Evolutionary conservation across 2,329 filamentous ascomycete genomes (phyloP).

Genomic region (Hypoxylon sp.): DNA sequence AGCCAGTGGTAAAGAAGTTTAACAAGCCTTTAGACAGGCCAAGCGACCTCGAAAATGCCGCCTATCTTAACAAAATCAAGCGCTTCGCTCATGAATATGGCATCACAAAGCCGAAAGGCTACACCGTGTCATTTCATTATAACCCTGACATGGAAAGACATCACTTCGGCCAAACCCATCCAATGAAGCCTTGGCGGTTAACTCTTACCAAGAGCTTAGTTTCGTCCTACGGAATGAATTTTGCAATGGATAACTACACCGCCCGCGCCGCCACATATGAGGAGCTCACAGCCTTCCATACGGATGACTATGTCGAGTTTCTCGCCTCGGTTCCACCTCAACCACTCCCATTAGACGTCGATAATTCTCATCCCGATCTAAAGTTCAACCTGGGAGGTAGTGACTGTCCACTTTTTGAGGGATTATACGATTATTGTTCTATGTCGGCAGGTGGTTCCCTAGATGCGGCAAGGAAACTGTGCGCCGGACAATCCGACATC

Average conservation of each 20-base stretch:
- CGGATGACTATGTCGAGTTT: constrained; percentile 91
- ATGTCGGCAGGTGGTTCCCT: constrained; percentile 92
- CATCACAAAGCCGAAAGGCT: constrained; percentile 85
- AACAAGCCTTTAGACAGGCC: constrained; percentile 65
- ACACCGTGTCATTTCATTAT: constrained; percentile 95
- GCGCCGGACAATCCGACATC: constrained; percentile 89
- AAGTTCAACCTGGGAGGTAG: constrained; percentile 90
- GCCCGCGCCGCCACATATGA: constrained; percentile 87
- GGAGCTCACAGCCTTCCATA: constrained; percentile 89
- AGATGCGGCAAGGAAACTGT: constrained; percentile 91
- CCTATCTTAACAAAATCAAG: constrained; percentile 71
- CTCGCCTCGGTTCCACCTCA: constrained; percentile 79
- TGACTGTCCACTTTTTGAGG: constrained; percentile 97
- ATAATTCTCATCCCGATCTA: constrained; percentile 73
- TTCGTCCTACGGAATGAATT: constrained; percentile 94
- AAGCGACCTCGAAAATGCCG: constrained; percentile 69
- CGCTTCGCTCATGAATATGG: constrained; percentile 72
- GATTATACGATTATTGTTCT: constrained; percentile 94
- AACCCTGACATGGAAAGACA: constrained; percentile 96
- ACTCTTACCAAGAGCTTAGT: constrained; percentile 96
- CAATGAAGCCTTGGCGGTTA: constrained; percentile 99
- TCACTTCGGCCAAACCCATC: constrained; percentile 96
- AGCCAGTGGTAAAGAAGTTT: constrained; percentile 68
- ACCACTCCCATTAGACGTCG: constrained; percentile 74
- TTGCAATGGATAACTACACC: constrained; percentile 95